A percentile compares a stretch with the other conserved stretches of the same genome.
phyloP scores from a whole-genome alignment of 306 rosid species.

The Cucumis cinereus region DNA sequence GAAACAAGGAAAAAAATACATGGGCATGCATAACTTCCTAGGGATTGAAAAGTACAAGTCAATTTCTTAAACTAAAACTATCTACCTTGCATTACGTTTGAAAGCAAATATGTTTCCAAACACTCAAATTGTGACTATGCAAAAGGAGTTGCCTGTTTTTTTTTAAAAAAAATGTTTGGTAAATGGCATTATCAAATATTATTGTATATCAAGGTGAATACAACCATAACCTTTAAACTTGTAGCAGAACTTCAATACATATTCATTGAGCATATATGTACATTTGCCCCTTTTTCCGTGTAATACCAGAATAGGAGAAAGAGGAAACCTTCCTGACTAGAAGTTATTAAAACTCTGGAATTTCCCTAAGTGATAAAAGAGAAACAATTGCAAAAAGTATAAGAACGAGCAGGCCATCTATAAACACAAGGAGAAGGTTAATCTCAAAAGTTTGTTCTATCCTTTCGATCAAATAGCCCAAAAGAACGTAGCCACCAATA shows the following conservation, averaged over 20 bases:
- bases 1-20: neutral
- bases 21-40: neutral
- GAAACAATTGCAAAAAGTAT: neutral
- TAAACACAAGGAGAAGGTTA: neutral
- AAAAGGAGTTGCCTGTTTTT: neutral
- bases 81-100: neutral
- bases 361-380: neutral
- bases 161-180: neutral
- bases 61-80: neutral
- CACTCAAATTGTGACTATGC: neutral
- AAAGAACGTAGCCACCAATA: neutral
- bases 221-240: neutral
- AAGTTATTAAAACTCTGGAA: neutral
- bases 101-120: neutral
- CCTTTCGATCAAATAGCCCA: neutral
- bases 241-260: neutral
- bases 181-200: neutral
- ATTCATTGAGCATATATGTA: neutral
- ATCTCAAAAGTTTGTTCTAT: neutral
- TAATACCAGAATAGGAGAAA: neutral
- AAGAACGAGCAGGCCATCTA: neutral
- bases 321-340: neutral
- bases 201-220: neutral
- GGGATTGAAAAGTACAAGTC: neutral
- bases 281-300: neutral